Conservation (phyloP, 2,329 filamentous ascomycete genomes). For the Aspergillus brasiliensis region DNA sequence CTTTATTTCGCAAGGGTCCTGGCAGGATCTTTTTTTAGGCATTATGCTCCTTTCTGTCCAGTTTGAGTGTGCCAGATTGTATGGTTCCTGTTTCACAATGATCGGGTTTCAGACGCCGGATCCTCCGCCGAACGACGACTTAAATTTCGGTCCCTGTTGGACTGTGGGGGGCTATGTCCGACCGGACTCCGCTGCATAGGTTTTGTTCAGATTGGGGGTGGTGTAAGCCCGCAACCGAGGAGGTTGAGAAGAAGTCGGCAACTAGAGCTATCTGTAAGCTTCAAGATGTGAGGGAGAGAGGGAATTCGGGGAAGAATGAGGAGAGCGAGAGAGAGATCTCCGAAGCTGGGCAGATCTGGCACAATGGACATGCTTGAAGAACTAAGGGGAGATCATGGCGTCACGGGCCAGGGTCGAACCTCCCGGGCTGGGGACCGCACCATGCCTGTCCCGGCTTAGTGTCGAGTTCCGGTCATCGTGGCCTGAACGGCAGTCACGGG, state of each 20-base stretch:
- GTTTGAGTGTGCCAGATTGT: not conserved
- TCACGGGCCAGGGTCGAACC: slow-evolving; percentile 13
- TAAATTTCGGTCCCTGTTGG: slow-evolving; percentile 5
- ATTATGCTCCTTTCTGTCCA: not conserved
- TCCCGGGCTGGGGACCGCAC: slow-evolving; percentile 28
- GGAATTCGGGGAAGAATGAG: not conserved
- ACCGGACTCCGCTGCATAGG: not conserved
- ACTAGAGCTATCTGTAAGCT: too few species aligned
- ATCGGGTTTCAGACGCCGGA: slow-evolving; percentile 8
- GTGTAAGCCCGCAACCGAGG: not conserved
- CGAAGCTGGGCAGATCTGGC: not conserved
- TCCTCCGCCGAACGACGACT: not conserved
- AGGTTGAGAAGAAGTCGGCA: too few species aligned
- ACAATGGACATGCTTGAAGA: not conserved
- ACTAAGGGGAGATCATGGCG: slow-evolving; percentile 13
- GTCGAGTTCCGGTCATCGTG: slow-evolving; percentile 43
- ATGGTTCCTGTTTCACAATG: slow-evolving; percentile 1
- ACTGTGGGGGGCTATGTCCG: not conserved
- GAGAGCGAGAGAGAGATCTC: not conserved
- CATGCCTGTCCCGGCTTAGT: slow-evolving; percentile 31
- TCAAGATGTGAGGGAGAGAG: too few species aligned
- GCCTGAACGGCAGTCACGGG: slow-evolving; percentile 33
- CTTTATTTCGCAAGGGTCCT: slow-evolving; percentile 2
- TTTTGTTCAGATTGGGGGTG: not conserved
- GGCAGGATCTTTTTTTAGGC: not conserved